A percentile compares a stretch with the other conserved stretches of the same genome.
phyloP scores from a whole-genome alignment of 1,139 yeast species.

The Debaryomycetaceae sp. region DNA sequence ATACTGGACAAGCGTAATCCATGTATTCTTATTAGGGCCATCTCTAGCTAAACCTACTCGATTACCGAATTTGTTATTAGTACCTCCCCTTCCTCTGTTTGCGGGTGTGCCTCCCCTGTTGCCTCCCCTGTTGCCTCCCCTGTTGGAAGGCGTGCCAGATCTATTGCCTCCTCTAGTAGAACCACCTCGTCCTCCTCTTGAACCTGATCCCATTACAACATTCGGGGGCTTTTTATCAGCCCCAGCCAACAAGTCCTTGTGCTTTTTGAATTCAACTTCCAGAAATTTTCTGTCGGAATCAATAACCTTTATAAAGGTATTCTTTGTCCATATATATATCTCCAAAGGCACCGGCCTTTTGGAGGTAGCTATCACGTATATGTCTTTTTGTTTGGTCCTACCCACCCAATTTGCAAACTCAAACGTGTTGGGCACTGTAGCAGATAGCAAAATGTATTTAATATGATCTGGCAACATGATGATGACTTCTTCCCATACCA shows the following conservation, averaged over 20 bases:
- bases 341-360: slow-evolving; percentile 95
- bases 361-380: slow-evolving; percentile 92
- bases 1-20: slow-evolving; percentile 74
- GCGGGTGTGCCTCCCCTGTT: not conserved
- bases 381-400: slow-evolving; percentile 91
- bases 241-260: slow-evolving; percentile 42
- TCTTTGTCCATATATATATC: slow-evolving; percentile 75
- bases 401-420: slow-evolving; percentile 99
- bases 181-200: slow-evolving; percentile 46
- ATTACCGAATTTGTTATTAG: slow-evolving; percentile 9
- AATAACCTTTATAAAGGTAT: slow-evolving; percentile 64
- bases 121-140: slow-evolving; percentile 14
- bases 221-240: slow-evolving; percentile 35
- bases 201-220: slow-evolving; percentile 38
- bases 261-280: slow-evolving; percentile 61
- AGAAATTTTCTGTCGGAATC: slow-evolving; percentile 68
- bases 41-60: slow-evolving; percentile 47
- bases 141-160: slow-evolving; percentile 19
- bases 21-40: slow-evolving; percentile 75
- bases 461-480: slow-evolving; percentile 96
- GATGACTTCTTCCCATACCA: slow-evolving; percentile 98
- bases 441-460: slow-evolving; percentile 81
- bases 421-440: slow-evolving; percentile 95
- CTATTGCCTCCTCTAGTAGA: slow-evolving; percentile 42
- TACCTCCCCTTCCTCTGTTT: slow-evolving; percentile 24